A percentile compares a stretch with the other conserved stretches of the same genome.
Conservation (phyloP, 139 green algal genomes). For the Tetratostichococcus sp. region DNA sequence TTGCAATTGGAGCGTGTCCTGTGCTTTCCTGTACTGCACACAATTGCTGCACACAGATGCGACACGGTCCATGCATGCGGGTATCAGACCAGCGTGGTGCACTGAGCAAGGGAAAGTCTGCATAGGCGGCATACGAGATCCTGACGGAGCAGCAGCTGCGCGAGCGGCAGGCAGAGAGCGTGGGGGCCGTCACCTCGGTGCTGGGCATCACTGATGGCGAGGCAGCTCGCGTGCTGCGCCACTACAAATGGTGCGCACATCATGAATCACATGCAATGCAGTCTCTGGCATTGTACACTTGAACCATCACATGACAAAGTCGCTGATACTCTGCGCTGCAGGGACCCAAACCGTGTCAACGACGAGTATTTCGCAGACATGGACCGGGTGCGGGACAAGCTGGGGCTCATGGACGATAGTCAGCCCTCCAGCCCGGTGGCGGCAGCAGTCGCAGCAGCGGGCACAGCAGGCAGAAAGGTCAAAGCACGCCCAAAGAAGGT, state of each 20-base stretch:
- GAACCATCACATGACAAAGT: too few relatives aligned
- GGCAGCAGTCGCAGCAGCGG: neutral
- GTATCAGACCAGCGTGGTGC: too few relatives aligned
- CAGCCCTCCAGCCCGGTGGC: conserved; percentile 5
- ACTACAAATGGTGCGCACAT: conserved; percentile 68
- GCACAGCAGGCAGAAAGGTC: neutral
- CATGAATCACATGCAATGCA: too few relatives aligned
- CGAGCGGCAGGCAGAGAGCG: conserved; percentile 27
- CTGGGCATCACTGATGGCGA: conserved; percentile 56
- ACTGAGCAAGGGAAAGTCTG: too few relatives aligned
- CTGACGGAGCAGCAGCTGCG: conserved; percentile 30
- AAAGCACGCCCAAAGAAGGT: neutral
- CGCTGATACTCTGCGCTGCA: conserved; percentile 27
- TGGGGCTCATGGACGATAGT: conserved; percentile 62
- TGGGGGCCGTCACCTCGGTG: conserved; percentile 44
- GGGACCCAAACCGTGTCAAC: conserved; percentile 71
- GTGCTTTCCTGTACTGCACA: too few relatives aligned
- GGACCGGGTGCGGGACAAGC: conserved; percentile 51
- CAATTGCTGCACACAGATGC: too few relatives aligned
- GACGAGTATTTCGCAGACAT: conserved; percentile 90
- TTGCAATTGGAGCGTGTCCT: too few relatives aligned
- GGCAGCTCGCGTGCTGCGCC: conserved; percentile 60
- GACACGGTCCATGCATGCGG: too few relatives aligned
- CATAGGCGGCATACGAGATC: conserved; percentile 15
- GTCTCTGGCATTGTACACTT: too few relatives aligned